Evolutionary conservation across 202 grass and related monocot genomes (phyloP).

Genomic region (Musa balbisiana): DNA sequence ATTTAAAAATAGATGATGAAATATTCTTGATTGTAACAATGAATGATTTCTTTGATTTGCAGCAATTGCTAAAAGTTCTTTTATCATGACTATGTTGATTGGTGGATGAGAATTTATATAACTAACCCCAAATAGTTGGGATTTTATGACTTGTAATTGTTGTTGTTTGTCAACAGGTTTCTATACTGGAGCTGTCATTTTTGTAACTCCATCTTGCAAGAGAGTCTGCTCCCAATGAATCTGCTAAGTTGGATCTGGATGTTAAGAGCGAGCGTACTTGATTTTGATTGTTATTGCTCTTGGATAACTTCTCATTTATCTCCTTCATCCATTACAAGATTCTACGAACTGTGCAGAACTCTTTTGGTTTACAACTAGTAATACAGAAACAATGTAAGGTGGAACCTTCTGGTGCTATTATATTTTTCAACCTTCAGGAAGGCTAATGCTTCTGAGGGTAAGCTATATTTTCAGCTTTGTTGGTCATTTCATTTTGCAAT

Average conservation of each 20-base stretch:
- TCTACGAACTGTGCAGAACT: constrained; percentile 3
- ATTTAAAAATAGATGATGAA: not conserved
- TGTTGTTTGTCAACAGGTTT: constrained; percentile 28
- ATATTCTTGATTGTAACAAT: not conserved
- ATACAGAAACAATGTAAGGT: constrained; percentile 66
- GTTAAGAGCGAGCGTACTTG: constrained; percentile 35
- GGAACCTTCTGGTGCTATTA: not conserved
- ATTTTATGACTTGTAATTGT: too few relatives aligned
- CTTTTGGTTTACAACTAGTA: constrained; percentile 76
- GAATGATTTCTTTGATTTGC: not conserved
- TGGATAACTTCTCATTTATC: not conserved
- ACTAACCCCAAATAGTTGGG: too few relatives aligned
- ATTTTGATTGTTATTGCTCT: constrained; percentile 4
- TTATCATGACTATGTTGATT: constrained; percentile 1
- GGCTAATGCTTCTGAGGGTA: constrained; percentile 6
- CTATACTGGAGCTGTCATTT: constrained; percentile 49
- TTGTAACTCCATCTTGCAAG: constrained; percentile 62
- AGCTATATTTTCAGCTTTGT: not conserved
- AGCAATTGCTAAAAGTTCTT: not conserved
- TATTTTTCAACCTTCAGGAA: constrained; percentile 1
- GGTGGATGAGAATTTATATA: too few relatives aligned
- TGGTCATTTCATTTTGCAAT: not conserved
- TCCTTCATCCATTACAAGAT: not conserved
- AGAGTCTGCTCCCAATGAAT: constrained; percentile 48
- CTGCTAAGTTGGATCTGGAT: constrained; percentile 47